Base-by-base conservation (phyloP, 2,329 filamentous ascomycete genomes). In the Hyphodiscus sp. region DNA sequence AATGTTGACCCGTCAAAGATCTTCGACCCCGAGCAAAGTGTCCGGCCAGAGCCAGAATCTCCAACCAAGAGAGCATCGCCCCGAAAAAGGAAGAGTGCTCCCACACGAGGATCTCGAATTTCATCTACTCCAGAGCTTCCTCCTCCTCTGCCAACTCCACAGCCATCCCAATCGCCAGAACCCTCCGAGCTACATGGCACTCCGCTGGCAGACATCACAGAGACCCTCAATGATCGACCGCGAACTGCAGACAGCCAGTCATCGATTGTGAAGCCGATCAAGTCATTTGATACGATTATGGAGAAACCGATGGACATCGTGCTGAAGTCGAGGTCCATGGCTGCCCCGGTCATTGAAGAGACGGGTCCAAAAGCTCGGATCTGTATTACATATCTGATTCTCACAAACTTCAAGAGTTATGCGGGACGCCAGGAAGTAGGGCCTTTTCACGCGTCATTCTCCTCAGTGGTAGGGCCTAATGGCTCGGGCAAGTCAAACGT, bases 341-440 rank as follows among this genome's bases (percentile, higher is more conserved):
- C 82, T 1, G 76, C 83, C 23, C 79, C 81, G 0, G 73, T 83
- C n/a, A 81, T 89, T 44, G 88, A 95, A 68, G 83, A 89, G 23
- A 81, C 80, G 0, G 84, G 80, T 0, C 88, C 91, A 1, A 95
- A 91, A 69, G 77, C 90, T 50, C 87, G 94, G 50, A 91, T 94
- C 60, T 92, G 97, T 51, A 92, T 99, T 60, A 94, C 89, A 18
- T 90, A 96, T 68, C 77, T 99, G 47, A 85, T 95, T 55, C 78
- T 99, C 62, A 95, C 83, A 61, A 99, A 99, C 71, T 99, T 99
- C 82, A 99, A 99, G 75, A 97, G 92, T 74, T 99, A 99, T 69
- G 94, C 94, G 16, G 94, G 94, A 3, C 79, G 88, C 57, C 94
- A 99, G 70, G 87, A 95, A 72, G 94, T 99, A 55, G 94, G 94